A percentile compares a stretch with the other conserved stretches of the same genome.
phyloP scores from a whole-genome alignment of 108 stramenopile genomes.

The Cyclotella choctawhatcheeana region DNA sequence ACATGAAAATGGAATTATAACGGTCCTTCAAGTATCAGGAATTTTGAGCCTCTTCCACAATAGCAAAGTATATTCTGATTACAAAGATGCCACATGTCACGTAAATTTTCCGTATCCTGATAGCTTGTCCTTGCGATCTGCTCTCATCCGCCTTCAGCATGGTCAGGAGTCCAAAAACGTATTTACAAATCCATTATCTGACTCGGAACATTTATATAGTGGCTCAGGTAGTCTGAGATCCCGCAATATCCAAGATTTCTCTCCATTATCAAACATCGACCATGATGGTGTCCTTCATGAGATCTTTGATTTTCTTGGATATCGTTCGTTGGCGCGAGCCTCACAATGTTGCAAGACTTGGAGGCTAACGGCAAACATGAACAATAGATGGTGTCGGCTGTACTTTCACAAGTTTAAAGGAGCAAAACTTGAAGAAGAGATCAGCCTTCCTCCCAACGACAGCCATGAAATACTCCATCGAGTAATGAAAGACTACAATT shows the following conservation, averaged over 20 bases:
- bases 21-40: neutral
- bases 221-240: neutral
- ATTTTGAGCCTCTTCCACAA: neutral
- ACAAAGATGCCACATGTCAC: slow-evolving; percentile 20
- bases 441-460: neutral
- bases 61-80: neutral
- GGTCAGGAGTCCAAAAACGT: slow-evolving; percentile 25
- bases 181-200: slow-evolving; percentile 26
- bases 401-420: slow-evolving; percentile 40
- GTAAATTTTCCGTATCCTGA: slow-evolving; percentile 4
- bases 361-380: slow-evolving; percentile 15
- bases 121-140: slow-evolving; percentile 22
- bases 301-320: slow-evolving; percentile 40
- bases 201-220: neutral
- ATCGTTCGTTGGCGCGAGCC: slow-evolving; percentile 44
- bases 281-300: slow-evolving; percentile 20
- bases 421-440: slow-evolving; percentile 33
- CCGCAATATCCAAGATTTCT: neutral
- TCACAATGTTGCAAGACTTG: slow-evolving; percentile 36
- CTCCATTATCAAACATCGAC: slow-evolving; percentile 14
- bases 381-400: slow-evolving; percentile 27
- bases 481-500: slow-evolving; percentile 31
- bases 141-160: slow-evolving; percentile 28
- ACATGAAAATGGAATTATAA: neutral
- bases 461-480: slow-evolving; percentile 1